Conservation (phyloP, 306 rosid genomes). For the Castanopsis chinensis region DNA sequence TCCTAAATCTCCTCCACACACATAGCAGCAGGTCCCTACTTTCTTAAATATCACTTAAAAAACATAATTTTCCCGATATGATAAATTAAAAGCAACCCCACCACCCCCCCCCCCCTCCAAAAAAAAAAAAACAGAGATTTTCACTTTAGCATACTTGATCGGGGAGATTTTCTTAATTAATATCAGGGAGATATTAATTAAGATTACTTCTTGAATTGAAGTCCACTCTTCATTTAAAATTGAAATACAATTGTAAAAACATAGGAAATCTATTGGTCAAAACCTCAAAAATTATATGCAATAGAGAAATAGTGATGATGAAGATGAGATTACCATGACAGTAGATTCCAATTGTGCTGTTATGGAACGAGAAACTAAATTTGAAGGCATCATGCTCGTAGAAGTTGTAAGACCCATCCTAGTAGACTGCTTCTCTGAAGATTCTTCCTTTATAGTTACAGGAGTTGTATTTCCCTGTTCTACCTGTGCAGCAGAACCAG, state of each 20-base stretch:
- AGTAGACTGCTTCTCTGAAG: conserved; percentile 53
- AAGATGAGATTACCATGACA: conserved; percentile 34
- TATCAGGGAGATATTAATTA: too few relatives aligned
- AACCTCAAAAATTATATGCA: too few relatives aligned
- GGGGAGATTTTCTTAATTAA: too few relatives aligned
- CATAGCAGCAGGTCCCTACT: background rate
- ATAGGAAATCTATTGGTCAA: too few relatives aligned
- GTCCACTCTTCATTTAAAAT: too few relatives aligned
- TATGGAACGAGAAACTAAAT: conserved; percentile 48
- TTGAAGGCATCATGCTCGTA: conserved; percentile 40
- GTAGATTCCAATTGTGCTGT: conserved; percentile 44
- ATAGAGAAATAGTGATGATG: too few relatives aligned
- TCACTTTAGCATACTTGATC: too few relatives aligned
- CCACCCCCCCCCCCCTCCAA: background rate
- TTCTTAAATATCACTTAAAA: background rate
- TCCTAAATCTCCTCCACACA: background rate
- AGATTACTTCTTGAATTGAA: too few relatives aligned
- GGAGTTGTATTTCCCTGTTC: conserved; percentile 57
- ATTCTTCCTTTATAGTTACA: conserved; percentile 52
- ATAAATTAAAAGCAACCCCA: conserved; percentile 2
- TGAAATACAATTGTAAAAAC: too few relatives aligned
- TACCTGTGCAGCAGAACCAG: conserved; percentile 49
- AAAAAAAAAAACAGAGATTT: background rate
- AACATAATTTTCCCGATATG: background rate
- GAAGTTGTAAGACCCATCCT: conserved; percentile 57